Evolutionary conservation across 495 filamentous ascomycete species (phyloP), one percentile per base, ranked within the genome.

Genomic region (Penicillium desertorum): DNA sequence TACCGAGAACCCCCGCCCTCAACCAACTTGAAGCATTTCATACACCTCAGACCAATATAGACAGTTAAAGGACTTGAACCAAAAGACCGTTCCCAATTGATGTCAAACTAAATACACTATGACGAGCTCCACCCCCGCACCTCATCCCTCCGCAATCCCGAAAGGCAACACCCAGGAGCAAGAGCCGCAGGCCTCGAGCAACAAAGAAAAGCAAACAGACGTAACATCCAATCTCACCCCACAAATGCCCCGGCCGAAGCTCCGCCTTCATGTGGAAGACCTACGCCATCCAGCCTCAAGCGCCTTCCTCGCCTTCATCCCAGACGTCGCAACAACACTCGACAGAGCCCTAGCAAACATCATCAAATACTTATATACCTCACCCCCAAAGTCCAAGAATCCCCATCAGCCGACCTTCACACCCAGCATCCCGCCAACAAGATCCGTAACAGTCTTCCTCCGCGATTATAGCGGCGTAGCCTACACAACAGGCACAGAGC

Each of bases 381-480:
- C 73, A 10, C 78, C 45, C 11, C 11, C 20, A 46, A 42, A 58
- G 1, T 12, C 64, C 54, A 48, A 42, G 57, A 16, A 47, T 29
- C 5, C 10, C 0, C 46, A 17, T 7, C 47, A 17, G 4, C 59
- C 59, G 49, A 64, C 47, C 17, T 76, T 71, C 58, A 59, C 30
- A 4, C 71, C 76, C 0, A 65, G 49, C 36, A 71, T 83, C 23
- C 83, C 82, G 5, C 67, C 71, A 29, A 87, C 79, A 8, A 87
- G 91, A 41, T 94, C 90, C 19, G 84, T 98, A n/a, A 96, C 92
- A 0, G 69, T 98, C n/a, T 78, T 96, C 59, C 80, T 97, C 14
- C 85, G 88, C 5, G 75, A 86, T 50, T 91, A 95, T 80, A 74
- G 62, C 43, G 92, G 92, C 17, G 86, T 98, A 8, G 94, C 94